A percentile compares a stretch with the other conserved stretches of the same genome.
These are phyloP conservation scores for Pseudogymnoascus sp. DNA, from an alignment of 2,329 filamentous ascomycete genomes.

Conservation along the genomic window DNA sequence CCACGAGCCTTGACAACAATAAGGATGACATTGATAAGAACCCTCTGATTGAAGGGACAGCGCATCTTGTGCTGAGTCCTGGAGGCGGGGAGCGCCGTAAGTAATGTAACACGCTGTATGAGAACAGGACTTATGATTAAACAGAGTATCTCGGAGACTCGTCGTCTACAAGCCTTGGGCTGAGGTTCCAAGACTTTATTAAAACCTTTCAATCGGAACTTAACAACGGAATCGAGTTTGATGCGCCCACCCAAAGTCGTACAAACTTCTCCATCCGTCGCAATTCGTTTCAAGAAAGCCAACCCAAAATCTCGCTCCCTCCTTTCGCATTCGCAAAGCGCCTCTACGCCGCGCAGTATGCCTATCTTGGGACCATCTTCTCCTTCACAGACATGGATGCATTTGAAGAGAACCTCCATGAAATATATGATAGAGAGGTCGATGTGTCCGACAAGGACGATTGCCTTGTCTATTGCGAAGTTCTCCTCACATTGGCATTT, in stretches of 20 bases:
- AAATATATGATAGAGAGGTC: slow-evolving; percentile 37
- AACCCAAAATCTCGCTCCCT: slow-evolving; percentile 30
- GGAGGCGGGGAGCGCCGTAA: slow-evolving; percentile 11
- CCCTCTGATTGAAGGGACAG: slow-evolving; percentile 12
- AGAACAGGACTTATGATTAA: slow-evolving; percentile 7
- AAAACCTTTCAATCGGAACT: slow-evolving; percentile 14
- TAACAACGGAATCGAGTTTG: slow-evolving; percentile 11
- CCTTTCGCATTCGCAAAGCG: slow-evolving; percentile 43
- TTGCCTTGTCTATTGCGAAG: slow-evolving; percentile 44
- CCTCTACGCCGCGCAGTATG: slow-evolving; percentile 44
- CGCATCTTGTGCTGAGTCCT: slow-evolving; percentile 11
- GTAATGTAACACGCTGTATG: neutral
- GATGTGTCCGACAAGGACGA: slow-evolving; percentile 38
- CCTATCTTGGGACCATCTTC: slow-evolving; percentile 51
- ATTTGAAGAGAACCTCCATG: slow-evolving; percentile 39
- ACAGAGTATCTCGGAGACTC: slow-evolving; percentile 24
- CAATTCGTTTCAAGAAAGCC: neutral
- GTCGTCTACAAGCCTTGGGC: slow-evolving; percentile 22
- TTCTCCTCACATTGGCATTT: slow-evolving; percentile 46
- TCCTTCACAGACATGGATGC: slow-evolving; percentile 40
- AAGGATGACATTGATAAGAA: slow-evolving; percentile 14
- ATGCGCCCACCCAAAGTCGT: slow-evolving; percentile 9
- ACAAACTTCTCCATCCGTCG: slow-evolving; percentile 10
- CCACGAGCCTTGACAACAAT: neutral
- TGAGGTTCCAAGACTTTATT: slow-evolving; percentile 22